Conservation (phyloP, 148 eudicot species). For the Suaeda aralocaspica region DNA sequence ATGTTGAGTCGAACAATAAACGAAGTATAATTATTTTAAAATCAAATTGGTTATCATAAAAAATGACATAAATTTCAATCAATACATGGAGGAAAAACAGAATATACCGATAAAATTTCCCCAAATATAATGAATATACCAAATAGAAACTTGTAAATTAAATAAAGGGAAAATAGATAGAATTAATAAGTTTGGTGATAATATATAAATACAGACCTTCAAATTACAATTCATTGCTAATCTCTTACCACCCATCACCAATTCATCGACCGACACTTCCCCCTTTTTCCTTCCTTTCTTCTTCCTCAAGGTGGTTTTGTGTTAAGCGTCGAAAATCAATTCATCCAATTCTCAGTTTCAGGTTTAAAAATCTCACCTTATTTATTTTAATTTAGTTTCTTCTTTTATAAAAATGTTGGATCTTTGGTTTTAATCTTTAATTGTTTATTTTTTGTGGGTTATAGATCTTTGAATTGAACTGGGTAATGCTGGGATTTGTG, state of each 20-base stretch:
- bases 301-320: not conserved
- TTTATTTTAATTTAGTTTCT: not conserved
- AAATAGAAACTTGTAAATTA: not conserved
- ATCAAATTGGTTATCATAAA: too few species aligned
- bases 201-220: slow-evolving; percentile 8
- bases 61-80: too few species aligned
- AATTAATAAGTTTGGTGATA: not conserved
- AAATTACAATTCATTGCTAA: not conserved
- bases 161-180: not conserved
- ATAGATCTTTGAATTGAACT: slow-evolving; percentile 3
- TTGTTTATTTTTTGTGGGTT: not conserved
- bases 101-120: too few species aligned
- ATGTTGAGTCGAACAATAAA: too few species aligned
- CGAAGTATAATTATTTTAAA: too few species aligned
- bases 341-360: not conserved
- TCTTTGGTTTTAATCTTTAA: slow-evolving; percentile 11
- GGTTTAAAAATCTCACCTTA: slow-evolving; percentile 1
- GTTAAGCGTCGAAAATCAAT: not conserved
- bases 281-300: not conserved
- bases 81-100: too few species aligned
- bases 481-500: slow-evolving; percentile 11
- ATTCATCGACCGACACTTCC: slow-evolving; percentile 9
- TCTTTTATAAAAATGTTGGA: slow-evolving; percentile 3
- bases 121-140: too few species aligned
- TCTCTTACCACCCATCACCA: slow-evolving; percentile 1